Percentiles rank a stretch among this genome's conserved stretches.
These are phyloP conservation scores for Discostella stelligeroides DNA, from an alignment of 108 stramenopile genomes.

Conservation along the genomic window DNA sequence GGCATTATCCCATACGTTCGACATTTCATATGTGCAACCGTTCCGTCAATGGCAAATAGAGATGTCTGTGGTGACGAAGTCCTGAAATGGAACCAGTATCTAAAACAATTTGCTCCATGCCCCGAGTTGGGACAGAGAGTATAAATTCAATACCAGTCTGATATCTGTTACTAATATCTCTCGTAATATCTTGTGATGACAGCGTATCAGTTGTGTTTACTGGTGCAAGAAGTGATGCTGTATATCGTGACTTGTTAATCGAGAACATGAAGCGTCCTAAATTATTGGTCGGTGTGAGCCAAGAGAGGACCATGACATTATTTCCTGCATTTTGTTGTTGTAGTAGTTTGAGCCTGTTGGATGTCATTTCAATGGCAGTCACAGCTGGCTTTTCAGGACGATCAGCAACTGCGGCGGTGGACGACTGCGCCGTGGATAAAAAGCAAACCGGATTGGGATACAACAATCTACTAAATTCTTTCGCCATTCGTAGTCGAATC, in stretches of 20 bases:
- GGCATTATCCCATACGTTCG: slow-evolving; percentile 26
- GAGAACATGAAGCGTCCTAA: slow-evolving; percentile 67
- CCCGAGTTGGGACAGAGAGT: slow-evolving; percentile 58
- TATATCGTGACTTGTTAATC: slow-evolving; percentile 57
- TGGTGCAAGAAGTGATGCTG: slow-evolving; percentile 46
- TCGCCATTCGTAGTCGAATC: slow-evolving; percentile 52
- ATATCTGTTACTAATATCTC: background rate
- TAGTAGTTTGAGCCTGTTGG: background rate
- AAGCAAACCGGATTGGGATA: slow-evolving; percentile 79
- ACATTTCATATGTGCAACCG: slow-evolving; percentile 61
- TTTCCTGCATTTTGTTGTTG: background rate
- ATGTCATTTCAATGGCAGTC: background rate
- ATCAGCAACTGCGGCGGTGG: background rate
- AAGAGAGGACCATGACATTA: slow-evolving; percentile 76
- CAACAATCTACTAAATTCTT: slow-evolving; percentile 64
- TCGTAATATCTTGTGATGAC: no score
- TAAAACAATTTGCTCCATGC: slow-evolving; percentile 62
- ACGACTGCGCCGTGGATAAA: slow-evolving; percentile 33
- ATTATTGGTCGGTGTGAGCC: slow-evolving; percentile 81
- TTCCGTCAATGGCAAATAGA: slow-evolving; percentile 61
- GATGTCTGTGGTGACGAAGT: background rate
- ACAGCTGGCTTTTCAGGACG: background rate
- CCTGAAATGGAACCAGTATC: slow-evolving; percentile 61
- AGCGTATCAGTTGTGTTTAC: background rate
- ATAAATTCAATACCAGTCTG: slow-evolving; percentile 45